These are phyloP conservation scores for Spergularia bocconei DNA, from an alignment of 148 eudicot genomes.

Conservation along the genomic window DNA sequence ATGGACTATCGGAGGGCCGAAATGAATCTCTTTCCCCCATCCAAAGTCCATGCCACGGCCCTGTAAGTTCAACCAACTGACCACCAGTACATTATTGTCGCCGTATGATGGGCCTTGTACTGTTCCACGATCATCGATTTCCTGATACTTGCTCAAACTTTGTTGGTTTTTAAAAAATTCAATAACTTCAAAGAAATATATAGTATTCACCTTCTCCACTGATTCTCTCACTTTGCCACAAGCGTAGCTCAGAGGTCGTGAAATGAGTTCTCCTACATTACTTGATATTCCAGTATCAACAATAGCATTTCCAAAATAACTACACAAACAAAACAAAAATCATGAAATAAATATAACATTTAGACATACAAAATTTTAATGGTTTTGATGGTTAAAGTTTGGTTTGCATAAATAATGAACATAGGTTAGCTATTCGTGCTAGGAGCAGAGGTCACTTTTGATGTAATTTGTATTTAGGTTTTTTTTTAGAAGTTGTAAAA, in stretches of 20 bases:
- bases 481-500: no score
- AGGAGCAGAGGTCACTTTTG: no score
- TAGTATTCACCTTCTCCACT: conserved; percentile 24
- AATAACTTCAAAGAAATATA: conserved; percentile 26
- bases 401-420: no score
- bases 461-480: no score
- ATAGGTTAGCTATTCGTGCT: no score
- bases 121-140: conserved; percentile 22
- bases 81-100: neutral
- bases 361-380: no score
- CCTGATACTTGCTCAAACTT: conserved; percentile 31
- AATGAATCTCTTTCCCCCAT: conserved; percentile 23
- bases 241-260: conserved; percentile 32
- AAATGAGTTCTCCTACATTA: conserved; percentile 29
- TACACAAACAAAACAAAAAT: neutral
- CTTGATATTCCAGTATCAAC: conserved; percentile 18
- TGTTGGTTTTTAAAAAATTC: conserved; percentile 26
- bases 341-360: no score
- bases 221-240: conserved; percentile 35
- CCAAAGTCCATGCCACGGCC: conserved; percentile 21
- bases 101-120: conserved; percentile 21
- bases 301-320: conserved; percentile 43
- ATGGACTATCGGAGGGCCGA: neutral
- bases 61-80: conserved; percentile 17
- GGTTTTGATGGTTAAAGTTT: no score